Evolutionary conservation across 768 basidiomycete genomes (phyloP).

Genomic region (Trametopsis cervina): DNA sequence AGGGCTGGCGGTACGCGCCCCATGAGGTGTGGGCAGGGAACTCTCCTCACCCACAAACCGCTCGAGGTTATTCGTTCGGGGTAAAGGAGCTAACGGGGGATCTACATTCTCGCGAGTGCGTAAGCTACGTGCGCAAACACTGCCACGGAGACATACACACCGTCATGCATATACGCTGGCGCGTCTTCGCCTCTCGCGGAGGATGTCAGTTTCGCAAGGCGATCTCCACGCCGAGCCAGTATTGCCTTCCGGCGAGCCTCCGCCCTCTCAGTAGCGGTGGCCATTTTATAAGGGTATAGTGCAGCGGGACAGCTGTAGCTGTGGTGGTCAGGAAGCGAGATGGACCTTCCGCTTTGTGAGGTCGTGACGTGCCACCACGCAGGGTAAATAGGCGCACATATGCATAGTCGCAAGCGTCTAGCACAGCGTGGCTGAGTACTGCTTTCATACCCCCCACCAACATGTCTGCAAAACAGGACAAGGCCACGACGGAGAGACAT

Average conservation of each 20-base stretch:
- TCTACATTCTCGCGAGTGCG: slow-evolving; percentile 20
- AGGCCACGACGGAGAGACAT: slow-evolving; percentile 76
- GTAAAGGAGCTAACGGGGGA: slow-evolving; percentile 32
- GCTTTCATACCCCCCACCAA: slow-evolving; percentile 7
- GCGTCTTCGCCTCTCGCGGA: slow-evolving; percentile 68
- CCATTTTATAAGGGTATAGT: slow-evolving; percentile 20
- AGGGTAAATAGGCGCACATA: neutral
- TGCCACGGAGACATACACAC: slow-evolving; percentile 25
- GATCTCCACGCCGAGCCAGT: slow-evolving; percentile 60
- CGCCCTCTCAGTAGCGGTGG: slow-evolving; percentile 53
- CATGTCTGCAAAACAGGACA: slow-evolving; percentile 59
- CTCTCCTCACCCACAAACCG: slow-evolving; percentile 34
- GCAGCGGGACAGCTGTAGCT: slow-evolving; percentile 7
- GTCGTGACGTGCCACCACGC: neutral
- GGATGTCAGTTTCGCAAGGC: slow-evolving; percentile 73
- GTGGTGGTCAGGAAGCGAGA: neutral
- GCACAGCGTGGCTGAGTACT: neutral
- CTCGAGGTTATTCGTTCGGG: slow-evolving; percentile 23
- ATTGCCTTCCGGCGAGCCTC: slow-evolving; percentile 78
- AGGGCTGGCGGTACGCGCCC: slow-evolving; percentile 19
- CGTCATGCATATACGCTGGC: slow-evolving; percentile 44
- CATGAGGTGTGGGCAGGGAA: slow-evolving; percentile 20
- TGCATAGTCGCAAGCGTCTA: neutral
- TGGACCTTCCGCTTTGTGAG: neutral
- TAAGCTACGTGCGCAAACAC: neutral